A percentile compares a stretch with the other conserved stretches of the same genome.
Conservation (phyloP, 306 rosid genomes). For the Corylus avellana region DNA sequence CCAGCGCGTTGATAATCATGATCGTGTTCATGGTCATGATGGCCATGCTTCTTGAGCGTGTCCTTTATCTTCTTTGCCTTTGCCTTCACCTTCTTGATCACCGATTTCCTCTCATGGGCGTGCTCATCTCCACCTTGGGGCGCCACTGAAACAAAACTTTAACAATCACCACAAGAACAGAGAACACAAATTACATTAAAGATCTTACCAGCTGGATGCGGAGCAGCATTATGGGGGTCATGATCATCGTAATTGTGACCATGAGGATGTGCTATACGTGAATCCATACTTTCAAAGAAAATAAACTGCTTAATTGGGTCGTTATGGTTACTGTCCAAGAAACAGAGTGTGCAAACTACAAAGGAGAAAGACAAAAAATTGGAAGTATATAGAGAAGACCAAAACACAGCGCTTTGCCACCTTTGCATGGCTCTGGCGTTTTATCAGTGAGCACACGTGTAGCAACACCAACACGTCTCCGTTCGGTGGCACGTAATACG, state of each 20-base stretch:
- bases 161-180: neutral
- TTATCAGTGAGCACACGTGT: slow-evolving; percentile 33
- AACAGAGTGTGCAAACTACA: neutral
- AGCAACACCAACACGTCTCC: neutral
- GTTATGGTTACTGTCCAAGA: neutral
- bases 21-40: slow-evolving; percentile 36
- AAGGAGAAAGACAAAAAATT: neutral
- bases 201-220: slow-evolving; percentile 31
- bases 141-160: slow-evolving; percentile 13
- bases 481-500: slow-evolving; percentile 37
- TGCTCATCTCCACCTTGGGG: slow-evolving; percentile 42
- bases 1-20: neutral
- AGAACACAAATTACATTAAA: neutral
- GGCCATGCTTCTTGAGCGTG: slow-evolving; percentile 46
- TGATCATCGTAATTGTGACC: slow-evolving; percentile 14
- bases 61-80: slow-evolving; percentile 75
- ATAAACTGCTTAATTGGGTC: neutral
- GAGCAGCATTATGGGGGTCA: slow-evolving; percentile 27
- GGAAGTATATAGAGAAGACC: slow-evolving; percentile 27
- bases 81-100: slow-evolving; percentile 61
- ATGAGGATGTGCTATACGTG: slow-evolving; percentile 12
- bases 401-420: slow-evolving; percentile 34
- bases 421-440: slow-evolving; percentile 39
- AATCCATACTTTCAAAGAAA: slow-evolving; percentile 24
- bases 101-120: slow-evolving; percentile 64